These are phyloP conservation scores for Colletotrichum aenigma DNA, from an alignment of 2,329 filamentous ascomycete genomes.

Conservation along the genomic window DNA sequence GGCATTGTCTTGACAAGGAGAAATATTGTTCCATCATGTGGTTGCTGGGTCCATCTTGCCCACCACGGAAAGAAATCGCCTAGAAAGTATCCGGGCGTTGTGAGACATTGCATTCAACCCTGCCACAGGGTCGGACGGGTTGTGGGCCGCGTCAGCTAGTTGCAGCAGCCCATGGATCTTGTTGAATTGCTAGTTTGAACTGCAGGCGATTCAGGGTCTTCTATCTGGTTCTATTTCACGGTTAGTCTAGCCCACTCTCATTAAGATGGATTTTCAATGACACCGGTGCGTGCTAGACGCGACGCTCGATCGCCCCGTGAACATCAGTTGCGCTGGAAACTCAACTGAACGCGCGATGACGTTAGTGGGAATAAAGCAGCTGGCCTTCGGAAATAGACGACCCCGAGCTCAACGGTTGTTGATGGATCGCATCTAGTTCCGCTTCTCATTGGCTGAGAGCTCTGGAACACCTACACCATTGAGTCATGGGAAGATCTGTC, in stretches of 20 bases:
- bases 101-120: background rate
- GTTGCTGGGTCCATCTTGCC: background rate
- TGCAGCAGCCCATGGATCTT: background rate
- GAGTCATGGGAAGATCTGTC: slow-evolving; percentile 1
- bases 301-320: background rate
- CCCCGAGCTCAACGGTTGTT: background rate
- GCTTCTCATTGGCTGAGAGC: background rate
- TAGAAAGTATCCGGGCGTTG: background rate
- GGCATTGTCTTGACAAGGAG: background rate
- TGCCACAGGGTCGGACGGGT: background rate
- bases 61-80: background rate
- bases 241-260: rapidly evolving
- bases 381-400: background rate
- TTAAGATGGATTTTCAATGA: background rate
- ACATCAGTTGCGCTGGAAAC: background rate
- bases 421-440: background rate
- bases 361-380: background rate
- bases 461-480: background rate
- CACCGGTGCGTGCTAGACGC: background rate
- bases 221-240: background rate
- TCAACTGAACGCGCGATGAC: background rate
- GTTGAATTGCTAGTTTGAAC: background rate
- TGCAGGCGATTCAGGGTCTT: background rate
- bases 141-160: slow-evolving; percentile 8
- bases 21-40: background rate